A percentile compares a stretch with the other conserved stretches of the same genome.
These are phyloP conservation scores for Mycena rebaudengoi DNA, from an alignment of 768 basidiomycete genomes.

Conservation along the genomic window DNA sequence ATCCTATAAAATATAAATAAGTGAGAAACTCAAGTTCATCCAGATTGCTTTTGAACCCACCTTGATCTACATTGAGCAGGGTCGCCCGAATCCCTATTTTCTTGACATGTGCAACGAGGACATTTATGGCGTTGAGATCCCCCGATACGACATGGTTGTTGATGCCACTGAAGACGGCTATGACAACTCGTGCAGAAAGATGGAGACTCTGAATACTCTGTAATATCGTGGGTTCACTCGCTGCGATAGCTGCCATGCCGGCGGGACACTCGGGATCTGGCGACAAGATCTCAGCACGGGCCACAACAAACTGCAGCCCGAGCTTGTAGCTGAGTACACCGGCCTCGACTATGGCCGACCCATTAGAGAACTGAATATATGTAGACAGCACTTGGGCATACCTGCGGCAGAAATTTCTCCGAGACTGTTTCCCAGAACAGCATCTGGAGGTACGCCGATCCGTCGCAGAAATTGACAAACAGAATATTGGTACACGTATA, in stretches of 20 bases:
- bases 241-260: slow-evolving; percentile 44
- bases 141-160: slow-evolving; percentile 42
- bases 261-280: slow-evolving; percentile 37
- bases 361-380: not conserved
- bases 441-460: slow-evolving; percentile 33
- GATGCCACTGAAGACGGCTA: slow-evolving; percentile 41
- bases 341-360: slow-evolving; percentile 33
- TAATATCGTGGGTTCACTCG: slow-evolving; percentile 31
- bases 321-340: slow-evolving; percentile 37
- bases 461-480: slow-evolving; percentile 40
- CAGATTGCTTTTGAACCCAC: slow-evolving; percentile 15
- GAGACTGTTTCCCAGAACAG: slow-evolving; percentile 47
- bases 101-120: slow-evolving; percentile 38
- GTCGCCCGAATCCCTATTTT: slow-evolving; percentile 35
- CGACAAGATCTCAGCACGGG: slow-evolving; percentile 39
- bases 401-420: slow-evolving; percentile 49
- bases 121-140: slow-evolving; percentile 34
- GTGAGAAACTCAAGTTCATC: not conserved
- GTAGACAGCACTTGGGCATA: no score
- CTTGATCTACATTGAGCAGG: slow-evolving; percentile 43
- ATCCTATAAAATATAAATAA: slow-evolving; percentile 33
- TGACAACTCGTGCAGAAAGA: slow-evolving; percentile 31
- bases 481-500: slow-evolving; percentile 47
- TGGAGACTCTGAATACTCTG: slow-evolving; percentile 33
- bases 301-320: slow-evolving; percentile 40